Evolutionary conservation across 352 stramenopile species (phyloP), one percentile per base, ranked within the genome.

Genomic region (Phytophthora pini): DNA sequence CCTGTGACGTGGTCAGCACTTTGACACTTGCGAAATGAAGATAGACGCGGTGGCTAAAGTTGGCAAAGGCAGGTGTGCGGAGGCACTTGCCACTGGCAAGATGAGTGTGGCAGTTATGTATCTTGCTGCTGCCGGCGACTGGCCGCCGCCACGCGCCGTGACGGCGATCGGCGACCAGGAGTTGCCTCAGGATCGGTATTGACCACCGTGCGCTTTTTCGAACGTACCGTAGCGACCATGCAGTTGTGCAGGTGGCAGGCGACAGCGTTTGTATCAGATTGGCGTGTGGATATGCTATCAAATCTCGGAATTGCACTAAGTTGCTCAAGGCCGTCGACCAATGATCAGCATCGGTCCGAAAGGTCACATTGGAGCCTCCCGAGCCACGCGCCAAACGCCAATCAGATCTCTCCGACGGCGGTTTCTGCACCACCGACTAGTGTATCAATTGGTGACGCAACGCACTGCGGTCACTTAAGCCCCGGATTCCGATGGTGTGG

Each of bases 361-460:
- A 59, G 51, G 52, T 59, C 26, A 40, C 22, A 34, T 10, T 11
- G 13, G 26, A 61, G n/a, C 39, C 48, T 13, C 32, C 50, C 20
- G 12, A 61, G 63, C 38, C 64, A 72, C 64, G 57, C 44, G 57
- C 40, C 22, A 22, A 31, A 59, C 38, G 24, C 64, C 64, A 72
- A 72, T 72, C 64, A 72, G 52, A 70, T 46, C 34, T 17, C 43
- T 54, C 41, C 34, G n/a, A 41, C 40, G 40, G 46, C 56, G 22
- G 38, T 56, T 50, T 57, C 15, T 26, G 34, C 45, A 38, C 36
- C 56, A 56, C 56, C 32, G 36, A 54, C 31, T 10, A 15, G 10
- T 49, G 12, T 38, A 46, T 34, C 54, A 39, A 11, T 55, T 47
- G 34, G 55, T 47, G 44, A 22, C 24, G 31, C 56, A 45, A 63